phyloP scores from a whole-genome alignment of 2,329 filamentous ascomycete genomes.

The Dactylellina drechsleri region DNA sequence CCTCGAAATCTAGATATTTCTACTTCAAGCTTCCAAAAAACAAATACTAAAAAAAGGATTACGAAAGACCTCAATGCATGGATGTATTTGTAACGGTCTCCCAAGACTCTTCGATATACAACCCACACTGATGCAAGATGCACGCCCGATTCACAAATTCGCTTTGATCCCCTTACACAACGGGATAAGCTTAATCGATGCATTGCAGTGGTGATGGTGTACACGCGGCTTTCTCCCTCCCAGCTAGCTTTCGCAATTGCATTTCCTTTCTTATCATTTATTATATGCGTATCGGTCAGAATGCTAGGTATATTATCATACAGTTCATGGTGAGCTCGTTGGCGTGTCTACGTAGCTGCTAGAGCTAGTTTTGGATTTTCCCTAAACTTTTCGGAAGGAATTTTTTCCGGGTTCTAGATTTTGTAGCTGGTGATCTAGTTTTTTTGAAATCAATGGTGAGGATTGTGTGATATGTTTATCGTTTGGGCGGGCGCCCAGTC shows the following conservation, averaged over 20 bases:
- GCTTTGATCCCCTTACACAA: slow-evolving; percentile 44
- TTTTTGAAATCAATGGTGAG: too few relatives aligned
- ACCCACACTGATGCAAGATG: slow-evolving; percentile 19
- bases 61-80: slow-evolving; percentile 37
- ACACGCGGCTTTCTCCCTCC: slow-evolving; percentile 44
- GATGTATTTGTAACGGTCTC: not conserved
- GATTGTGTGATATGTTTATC: too few relatives aligned
- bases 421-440: too few relatives aligned
- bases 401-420: not conserved
- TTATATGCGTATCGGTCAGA: too few relatives aligned
- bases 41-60: slow-evolving; percentile 18
- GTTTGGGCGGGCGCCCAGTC: slow-evolving; percentile 1
- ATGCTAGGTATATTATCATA: too few relatives aligned
- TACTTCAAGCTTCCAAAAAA: not conserved
- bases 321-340: too few relatives aligned
- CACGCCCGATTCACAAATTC: slow-evolving; percentile 25
- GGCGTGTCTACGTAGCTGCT: too few relatives aligned
- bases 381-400: not conserved
- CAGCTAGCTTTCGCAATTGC: too few relatives aligned
- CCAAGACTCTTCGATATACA: slow-evolving; percentile 27
- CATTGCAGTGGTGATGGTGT: slow-evolving; percentile 4
- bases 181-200: slow-evolving; percentile 39
- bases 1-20: too few relatives aligned
- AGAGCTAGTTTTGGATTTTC: too few relatives aligned
- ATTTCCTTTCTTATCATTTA: not conserved